Evolutionary conservation across 23 red algal genomes (phyloP).

Genomic region (Chondrus crispus): DNA sequence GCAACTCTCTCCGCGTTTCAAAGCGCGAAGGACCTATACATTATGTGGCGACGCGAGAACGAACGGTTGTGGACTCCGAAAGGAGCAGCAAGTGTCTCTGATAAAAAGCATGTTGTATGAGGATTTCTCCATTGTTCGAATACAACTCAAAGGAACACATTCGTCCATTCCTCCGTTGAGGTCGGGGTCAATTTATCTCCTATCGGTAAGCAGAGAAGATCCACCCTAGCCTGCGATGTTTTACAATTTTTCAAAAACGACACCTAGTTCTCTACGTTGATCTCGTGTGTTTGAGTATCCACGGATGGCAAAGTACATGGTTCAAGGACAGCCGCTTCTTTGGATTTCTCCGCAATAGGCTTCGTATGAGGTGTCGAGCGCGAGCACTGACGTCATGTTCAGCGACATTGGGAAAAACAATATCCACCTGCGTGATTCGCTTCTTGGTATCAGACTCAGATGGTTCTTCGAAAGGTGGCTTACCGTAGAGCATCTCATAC

Average conservation of each 20-base stretch:
- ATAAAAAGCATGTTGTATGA: no score
- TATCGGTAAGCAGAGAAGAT: not conserved
- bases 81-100: no score
- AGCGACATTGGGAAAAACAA: conserved; percentile 52
- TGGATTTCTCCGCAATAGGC: conserved; percentile 68
- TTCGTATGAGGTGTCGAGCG: conserved; percentile 85
- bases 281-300: conserved; percentile 46
- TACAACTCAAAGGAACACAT: not conserved
- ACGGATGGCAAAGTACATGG: conserved; percentile 79
- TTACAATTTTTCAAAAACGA: not conserved
- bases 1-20: not conserved
- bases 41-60: not conserved
- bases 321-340: conserved; percentile 59
- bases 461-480: conserved; percentile 87
- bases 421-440: conserved; percentile 62
- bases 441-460: conserved; percentile 67
- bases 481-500: conserved; percentile 95
- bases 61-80: not conserved
- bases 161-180: not conserved
- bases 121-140: no score
- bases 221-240: not conserved
- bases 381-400: conserved; percentile 52
- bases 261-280: not conserved
- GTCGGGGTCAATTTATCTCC: not conserved
- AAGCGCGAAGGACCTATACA: not conserved